Evolutionary conservation across 2,329 filamentous ascomycete species (phyloP).

Genomic region (Ambrosiella xylebori): DNA sequence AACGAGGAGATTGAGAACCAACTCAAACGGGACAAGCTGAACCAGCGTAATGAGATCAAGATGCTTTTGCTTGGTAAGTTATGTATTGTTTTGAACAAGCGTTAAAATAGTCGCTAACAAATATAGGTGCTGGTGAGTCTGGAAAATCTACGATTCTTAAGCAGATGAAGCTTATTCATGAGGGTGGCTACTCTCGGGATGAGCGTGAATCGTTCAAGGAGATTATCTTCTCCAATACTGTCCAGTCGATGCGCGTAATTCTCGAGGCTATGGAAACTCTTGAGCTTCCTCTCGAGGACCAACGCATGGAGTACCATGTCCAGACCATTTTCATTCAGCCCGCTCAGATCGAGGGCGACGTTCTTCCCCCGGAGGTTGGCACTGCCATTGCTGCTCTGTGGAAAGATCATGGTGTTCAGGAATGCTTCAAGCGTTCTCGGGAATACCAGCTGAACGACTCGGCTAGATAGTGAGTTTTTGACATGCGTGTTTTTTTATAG

Average conservation of each 20-base stretch:
- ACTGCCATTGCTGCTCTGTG: conserved; percentile 82
- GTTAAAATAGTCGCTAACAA: neutral
- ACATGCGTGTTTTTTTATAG: neutral
- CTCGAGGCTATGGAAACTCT: conserved; percentile 53
- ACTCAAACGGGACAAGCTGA: conserved; percentile 95
- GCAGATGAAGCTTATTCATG: conserved; percentile 99
- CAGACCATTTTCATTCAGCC: conserved; percentile 99
- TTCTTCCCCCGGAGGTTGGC: conserved; percentile 84
- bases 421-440: conserved; percentile 87
- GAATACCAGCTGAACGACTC: conserved; percentile 96
- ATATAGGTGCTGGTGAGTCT: conserved; percentile 74
- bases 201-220: conserved; percentile 55
- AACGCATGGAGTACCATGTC: conserved; percentile 88
- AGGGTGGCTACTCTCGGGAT: conserved; percentile 94
- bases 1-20: conserved; percentile 99
- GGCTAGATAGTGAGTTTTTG: conserved; percentile 64
- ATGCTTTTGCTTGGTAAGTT: conserved; percentile 83
- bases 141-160: conserved; percentile 93
- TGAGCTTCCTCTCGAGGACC: conserved; percentile 72
- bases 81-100: conserved; percentile 12
- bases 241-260: conserved; percentile 53
- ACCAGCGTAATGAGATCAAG: conserved; percentile 99
- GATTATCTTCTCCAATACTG: conserved; percentile 54
- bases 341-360: conserved; percentile 88
- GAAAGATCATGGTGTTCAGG: conserved; percentile 83